Percentiles rank a stretch among this genome's conserved stretches.
phyloP scores from a whole-genome alignment of 2,329 filamentous ascomycete species.

The Thermothelomyces thermophilus region DNA sequence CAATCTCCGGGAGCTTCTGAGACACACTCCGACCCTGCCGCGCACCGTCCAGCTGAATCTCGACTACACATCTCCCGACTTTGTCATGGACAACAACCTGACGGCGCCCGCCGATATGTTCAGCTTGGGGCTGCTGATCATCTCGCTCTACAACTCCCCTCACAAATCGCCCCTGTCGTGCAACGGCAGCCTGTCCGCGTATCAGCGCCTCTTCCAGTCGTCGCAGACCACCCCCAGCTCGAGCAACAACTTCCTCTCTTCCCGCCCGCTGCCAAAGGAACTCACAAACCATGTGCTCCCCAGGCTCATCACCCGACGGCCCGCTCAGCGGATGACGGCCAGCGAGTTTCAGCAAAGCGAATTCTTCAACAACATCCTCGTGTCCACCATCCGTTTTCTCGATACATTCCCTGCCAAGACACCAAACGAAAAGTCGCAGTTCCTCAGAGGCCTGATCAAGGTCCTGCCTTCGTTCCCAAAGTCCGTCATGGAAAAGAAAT shows the following conservation, averaged over 20 bases:
- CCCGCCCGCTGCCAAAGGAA: conserved; percentile 71
- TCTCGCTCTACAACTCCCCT: conserved; percentile 91
- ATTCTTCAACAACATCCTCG: conserved; percentile 94
- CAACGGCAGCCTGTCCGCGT: conserved; percentile 72
- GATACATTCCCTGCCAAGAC: conserved; percentile 90
- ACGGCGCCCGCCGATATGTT: conserved; percentile 86
- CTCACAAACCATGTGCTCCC: conserved; percentile 71
- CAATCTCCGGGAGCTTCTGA: conserved; percentile 74
- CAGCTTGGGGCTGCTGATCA: conserved; percentile 79
- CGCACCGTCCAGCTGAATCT: conserved; percentile 78
- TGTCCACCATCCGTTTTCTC: conserved; percentile 92
- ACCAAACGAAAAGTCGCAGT: conserved; percentile 80
- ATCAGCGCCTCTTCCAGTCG: conserved; percentile 75
- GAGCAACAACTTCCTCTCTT: conserved; percentile 78
- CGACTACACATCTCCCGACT: conserved; percentile 92
- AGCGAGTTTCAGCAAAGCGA: conserved; percentile 90
- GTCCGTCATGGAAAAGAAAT: conserved; percentile 89
- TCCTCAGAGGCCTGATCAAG: conserved; percentile 79
- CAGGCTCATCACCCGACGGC: conserved; percentile 76
- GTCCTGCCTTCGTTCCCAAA: conserved; percentile 89
- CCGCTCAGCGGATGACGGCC: conserved; percentile 80
- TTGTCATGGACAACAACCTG: conserved; percentile 84
- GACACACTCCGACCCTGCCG: conserved; percentile 78
- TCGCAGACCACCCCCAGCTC: conserved; percentile 71
- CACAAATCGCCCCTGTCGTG: conserved; percentile 80